These are phyloP conservation scores for Asparagopsis taxiformis DNA, from an alignment of 31 red algal species.

Conservation along the genomic window DNA sequence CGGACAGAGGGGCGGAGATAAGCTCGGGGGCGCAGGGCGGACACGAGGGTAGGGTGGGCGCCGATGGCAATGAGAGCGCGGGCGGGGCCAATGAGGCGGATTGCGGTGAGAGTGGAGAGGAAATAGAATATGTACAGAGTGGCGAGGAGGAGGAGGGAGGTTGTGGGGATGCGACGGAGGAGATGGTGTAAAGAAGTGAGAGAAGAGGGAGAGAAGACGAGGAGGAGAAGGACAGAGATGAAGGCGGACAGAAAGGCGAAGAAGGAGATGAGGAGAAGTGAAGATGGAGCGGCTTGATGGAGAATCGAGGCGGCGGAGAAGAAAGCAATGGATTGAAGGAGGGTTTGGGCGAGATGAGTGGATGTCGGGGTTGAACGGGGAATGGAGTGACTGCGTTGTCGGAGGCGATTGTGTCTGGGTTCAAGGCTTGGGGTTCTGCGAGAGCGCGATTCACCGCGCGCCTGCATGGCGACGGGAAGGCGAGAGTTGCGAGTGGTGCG, in stretches of 20 bases:
- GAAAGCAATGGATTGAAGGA: constrained; percentile 1
- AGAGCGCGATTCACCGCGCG: background rate
- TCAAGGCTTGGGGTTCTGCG: background rate
- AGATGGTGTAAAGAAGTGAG: background rate
- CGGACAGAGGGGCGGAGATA: background rate
- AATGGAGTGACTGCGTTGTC: background rate
- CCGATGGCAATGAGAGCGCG: background rate
- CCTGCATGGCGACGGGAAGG: background rate
- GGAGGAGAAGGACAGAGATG: background rate
- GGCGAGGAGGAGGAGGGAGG: background rate
- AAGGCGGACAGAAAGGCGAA: constrained; percentile 3
- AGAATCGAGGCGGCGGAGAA: constrained; percentile 10
- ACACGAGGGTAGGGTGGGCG: background rate
- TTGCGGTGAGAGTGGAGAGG: background rate
- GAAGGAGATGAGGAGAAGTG: constrained; percentile 8
- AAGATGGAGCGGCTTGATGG: background rate
- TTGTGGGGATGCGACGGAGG: background rate
- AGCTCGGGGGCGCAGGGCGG: background rate
- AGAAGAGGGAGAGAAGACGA: background rate
- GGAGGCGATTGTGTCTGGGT: background rate
- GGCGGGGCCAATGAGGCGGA: background rate
- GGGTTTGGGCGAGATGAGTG: background rate
- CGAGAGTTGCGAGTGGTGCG: constrained; percentile 14
- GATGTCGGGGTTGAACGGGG: background rate
- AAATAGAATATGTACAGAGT: background rate